Conservation (phyloP, 2,329 filamentous ascomycete species). For the Colletotrichum tropicicola region DNA sequence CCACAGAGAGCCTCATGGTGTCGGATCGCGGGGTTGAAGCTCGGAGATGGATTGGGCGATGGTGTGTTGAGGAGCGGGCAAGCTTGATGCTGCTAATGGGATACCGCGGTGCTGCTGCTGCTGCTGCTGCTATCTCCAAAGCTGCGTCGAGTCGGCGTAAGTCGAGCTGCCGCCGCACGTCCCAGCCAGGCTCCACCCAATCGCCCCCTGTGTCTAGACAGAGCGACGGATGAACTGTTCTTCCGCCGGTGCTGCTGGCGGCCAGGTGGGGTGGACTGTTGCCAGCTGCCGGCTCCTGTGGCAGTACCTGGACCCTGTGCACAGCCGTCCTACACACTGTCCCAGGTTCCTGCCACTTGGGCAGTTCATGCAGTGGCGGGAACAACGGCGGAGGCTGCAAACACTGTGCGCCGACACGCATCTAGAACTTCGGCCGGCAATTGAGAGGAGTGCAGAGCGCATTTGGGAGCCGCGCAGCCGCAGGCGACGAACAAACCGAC, state of each 20-base stretch:
- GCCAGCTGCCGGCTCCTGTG: no score
- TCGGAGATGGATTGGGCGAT: slow-evolving; percentile 7
- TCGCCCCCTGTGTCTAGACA: not conserved
- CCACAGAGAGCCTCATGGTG: slow-evolving; percentile 54
- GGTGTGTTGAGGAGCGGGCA: not conserved
- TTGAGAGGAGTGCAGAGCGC: no score
- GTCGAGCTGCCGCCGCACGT: slow-evolving; percentile 13
- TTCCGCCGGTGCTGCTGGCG: not conserved
- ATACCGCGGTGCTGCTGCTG: not conserved
- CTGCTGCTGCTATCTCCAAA: slow-evolving; percentile 22
- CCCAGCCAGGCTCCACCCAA: not conserved
- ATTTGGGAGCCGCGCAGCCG: not conserved
- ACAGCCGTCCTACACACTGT: not conserved
- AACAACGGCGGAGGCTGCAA: not conserved
- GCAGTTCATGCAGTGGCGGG: not conserved
- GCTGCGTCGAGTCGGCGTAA: slow-evolving; percentile 23
- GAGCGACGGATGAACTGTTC: not conserved
- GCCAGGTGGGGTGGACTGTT: not conserved
- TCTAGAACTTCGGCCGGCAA: slow-evolving; percentile 3
- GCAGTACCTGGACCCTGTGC: not conserved
- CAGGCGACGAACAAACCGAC: not conserved
- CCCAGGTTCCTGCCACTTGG: no score
- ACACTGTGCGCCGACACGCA: slow-evolving; percentile 17
- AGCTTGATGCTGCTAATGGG: slow-evolving; percentile 26
- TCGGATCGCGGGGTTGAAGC: not conserved